These are phyloP conservation scores for Saxophila tyrrhenica DNA, from an alignment of 495 filamentous ascomycete species.

Conservation along the genomic window DNA sequence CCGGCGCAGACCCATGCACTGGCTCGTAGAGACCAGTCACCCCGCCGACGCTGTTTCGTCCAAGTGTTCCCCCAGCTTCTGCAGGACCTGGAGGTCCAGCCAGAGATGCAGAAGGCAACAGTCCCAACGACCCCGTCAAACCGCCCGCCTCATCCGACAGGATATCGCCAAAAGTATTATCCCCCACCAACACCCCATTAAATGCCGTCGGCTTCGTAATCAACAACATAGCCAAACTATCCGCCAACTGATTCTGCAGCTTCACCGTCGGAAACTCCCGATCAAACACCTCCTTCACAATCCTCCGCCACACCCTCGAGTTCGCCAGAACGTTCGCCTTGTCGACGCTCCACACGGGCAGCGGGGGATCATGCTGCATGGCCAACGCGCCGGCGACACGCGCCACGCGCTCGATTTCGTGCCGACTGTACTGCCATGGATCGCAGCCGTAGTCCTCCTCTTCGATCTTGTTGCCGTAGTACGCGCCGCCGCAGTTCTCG, in stretches of 20 bases:
- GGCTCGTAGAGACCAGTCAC: conserved; percentile 32
- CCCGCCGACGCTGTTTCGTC: conserved; percentile 26
- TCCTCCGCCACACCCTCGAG: conserved; percentile 39
- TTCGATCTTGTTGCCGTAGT: conserved; percentile 42
- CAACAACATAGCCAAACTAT: conserved; percentile 40
- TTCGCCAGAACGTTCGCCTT: conserved; percentile 44
- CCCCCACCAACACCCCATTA: conserved; percentile 40
- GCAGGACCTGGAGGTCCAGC: conserved; percentile 33
- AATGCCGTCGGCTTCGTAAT: conserved; percentile 37
- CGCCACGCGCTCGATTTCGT: conserved; percentile 39
- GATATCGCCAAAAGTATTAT: conserved; percentile 45
- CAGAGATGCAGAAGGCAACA: conserved; percentile 40
- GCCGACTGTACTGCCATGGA: conserved; percentile 35
- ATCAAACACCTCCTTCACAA: conserved; percentile 36
- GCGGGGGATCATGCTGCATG: conserved; percentile 34
- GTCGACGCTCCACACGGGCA: conserved; percentile 34
- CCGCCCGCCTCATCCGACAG: conserved; percentile 41
- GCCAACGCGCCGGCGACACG: conserved; percentile 39
- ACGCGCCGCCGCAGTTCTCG: conserved; percentile 44
- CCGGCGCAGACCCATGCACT: conserved; percentile 34
- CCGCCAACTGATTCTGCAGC: conserved; percentile 38
- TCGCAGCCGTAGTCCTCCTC: conserved; percentile 33
- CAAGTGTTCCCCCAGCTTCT: conserved; percentile 1
- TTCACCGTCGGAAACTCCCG: conserved; percentile 39
- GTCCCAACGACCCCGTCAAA: conserved; percentile 39